Evolutionary conservation across 352 stramenopile genomes (phyloP), one percentile per base, ranked within the genome.

Genomic region (Phytophthora sojae): DNA sequence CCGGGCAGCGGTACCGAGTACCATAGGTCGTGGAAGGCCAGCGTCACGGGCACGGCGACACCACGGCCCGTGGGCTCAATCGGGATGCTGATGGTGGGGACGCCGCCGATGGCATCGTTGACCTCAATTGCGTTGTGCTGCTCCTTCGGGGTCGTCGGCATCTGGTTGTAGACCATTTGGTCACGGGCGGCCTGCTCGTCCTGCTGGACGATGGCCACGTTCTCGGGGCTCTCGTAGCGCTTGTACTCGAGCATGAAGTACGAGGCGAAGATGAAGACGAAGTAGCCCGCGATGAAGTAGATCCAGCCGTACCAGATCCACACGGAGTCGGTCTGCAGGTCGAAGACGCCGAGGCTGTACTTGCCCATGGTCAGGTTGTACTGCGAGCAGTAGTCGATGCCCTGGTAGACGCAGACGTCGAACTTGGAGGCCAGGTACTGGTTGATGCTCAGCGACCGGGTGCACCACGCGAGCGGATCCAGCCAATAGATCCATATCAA

Each of bases 401-500:
- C 71, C 15, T 81, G 66, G 60, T 86, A 91, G n/a, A 70, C 57
- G 32, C 82, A 89, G n/a, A 75, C 71, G n/a, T 69, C 47, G 66
- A 85, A 90, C 35, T 67, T 72, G 14, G 67, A 57, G 25, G 69
- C 67, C 25, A 64, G 61, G 66, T 90, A 93, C 69, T 93, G 77
- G 57, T 90, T 90, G 30, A 92, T 60, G 32, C 71, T 76, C 11
- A 92, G 63, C 9, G 73, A 71, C 9, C 85, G 84, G 42, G 90
- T 86, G 52, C 75, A 83, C 82, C 84, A 95, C 15, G 77, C 69
- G 23, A 95, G 73, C 6, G 88, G 88, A 32, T 93, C 88, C 35
- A 95, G 81, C 79, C 80, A 92, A 71, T 87, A 94, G 15, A 94
- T 44, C 88, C 87, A 95, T n/a, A 82, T 79, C 29, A 89, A 83